phyloP scores from a whole-genome alignment of 163 green algal genomes.

The Chlamydomonas reinhardtii region DNA sequence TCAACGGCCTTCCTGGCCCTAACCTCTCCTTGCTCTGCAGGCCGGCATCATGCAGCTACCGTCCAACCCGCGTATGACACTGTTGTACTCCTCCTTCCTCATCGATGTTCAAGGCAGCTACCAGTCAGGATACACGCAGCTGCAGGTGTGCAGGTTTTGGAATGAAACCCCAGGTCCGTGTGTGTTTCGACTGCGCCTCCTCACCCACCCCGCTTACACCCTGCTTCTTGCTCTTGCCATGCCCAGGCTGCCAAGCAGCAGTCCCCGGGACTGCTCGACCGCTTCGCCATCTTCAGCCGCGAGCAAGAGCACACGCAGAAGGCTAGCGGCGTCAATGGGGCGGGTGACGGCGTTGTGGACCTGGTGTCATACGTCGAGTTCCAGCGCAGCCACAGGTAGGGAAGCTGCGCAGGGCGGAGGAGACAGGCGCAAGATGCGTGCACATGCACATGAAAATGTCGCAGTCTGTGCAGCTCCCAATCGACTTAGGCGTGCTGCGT shows the following conservation, averaged over 20 bases:
- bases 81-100: constrained; percentile 60
- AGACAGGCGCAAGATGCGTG: no score
- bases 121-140: constrained; percentile 52
- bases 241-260: constrained; percentile 2
- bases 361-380: constrained; percentile 47
- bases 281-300: constrained; percentile 54
- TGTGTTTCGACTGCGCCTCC: no score
- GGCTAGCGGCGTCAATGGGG: neutral
- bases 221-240: no score
- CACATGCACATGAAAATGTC: no score
- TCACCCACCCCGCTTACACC: no score
- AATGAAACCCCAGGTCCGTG: neutral
- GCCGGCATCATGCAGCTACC: constrained; percentile 48
- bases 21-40: no score
- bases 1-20: no score
- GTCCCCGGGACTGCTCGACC: neutral
- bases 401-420: no score
- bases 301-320: constrained; percentile 48
- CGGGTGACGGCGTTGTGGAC: constrained; percentile 23
- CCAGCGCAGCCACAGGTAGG: neutral
- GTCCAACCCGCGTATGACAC: constrained; percentile 47
- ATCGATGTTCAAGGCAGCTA: constrained; percentile 57
- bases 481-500: no score
- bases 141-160: constrained; percentile 19
- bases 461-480: no score